A percentile compares a stretch with the other conserved stretches of the same genome.
phyloP scores from a whole-genome alignment of 208 protist genomes.

The Naegleria fowleri region DNA sequence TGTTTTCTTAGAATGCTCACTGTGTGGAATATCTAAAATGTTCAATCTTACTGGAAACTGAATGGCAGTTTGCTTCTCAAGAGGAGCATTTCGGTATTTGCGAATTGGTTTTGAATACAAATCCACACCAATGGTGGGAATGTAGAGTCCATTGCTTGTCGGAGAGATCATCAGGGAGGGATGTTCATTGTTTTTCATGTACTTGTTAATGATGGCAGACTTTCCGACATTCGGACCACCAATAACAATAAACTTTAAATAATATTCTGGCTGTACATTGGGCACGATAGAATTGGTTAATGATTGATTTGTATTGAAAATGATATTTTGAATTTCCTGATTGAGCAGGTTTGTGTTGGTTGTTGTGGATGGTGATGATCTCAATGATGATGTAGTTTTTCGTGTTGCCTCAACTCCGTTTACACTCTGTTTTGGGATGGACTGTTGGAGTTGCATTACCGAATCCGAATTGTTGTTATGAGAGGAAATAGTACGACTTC shows the following conservation, averaged over 20 bases:
- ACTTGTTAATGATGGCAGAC: not conserved
- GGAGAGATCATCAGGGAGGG: not conserved
- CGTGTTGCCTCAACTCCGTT: too few relatives aligned
- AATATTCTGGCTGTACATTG: conserved; percentile 7
- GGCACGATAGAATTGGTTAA: not conserved
- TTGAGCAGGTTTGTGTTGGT: too few relatives aligned
- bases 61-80: not conserved
- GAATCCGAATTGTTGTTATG: too few relatives aligned
- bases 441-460: too few relatives aligned
- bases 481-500: too few relatives aligned
- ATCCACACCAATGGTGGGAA: not conserved
- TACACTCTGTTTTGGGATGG: too few relatives aligned
- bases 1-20: not conserved
- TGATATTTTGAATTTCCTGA: not conserved
- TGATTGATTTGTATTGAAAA: not conserved
- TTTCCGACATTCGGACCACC: not conserved
- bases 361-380: too few relatives aligned
- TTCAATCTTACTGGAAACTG: not conserved
- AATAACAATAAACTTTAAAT: not conserved
- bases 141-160: not conserved
- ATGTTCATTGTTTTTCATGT: not conserved
- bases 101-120: not conserved
- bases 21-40: not conserved
- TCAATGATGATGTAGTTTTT: too few relatives aligned
- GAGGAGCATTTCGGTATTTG: not conserved